Evolutionary conservation across 2,329 filamentous ascomycete species (phyloP).

Genomic region (Anthostomella pinea): DNA sequence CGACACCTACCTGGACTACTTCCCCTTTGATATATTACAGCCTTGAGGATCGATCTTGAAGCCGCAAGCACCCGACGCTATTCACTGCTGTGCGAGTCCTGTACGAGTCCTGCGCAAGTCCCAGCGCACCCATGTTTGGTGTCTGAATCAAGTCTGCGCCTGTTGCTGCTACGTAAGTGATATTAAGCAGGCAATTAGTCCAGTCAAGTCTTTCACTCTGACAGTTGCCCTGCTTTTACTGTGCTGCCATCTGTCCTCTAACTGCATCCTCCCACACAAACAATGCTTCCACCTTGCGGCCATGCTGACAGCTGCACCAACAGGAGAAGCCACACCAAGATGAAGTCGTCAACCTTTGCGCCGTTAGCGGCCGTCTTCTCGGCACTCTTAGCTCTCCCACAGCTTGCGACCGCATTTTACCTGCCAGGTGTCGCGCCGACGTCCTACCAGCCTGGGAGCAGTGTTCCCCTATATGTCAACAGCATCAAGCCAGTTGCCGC

Average conservation of each 20-base stretch:
- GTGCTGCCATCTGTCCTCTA: too few relatives aligned
- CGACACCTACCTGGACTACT: too few relatives aligned
- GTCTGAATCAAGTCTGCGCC: conserved; percentile 15
- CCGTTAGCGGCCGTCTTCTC: conserved; percentile 49
- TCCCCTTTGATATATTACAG: too few relatives aligned
- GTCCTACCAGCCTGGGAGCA: conserved; percentile 77
- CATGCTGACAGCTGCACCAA: neutral
- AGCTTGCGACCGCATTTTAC: conserved; percentile 75
- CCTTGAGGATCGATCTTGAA: too few relatives aligned
- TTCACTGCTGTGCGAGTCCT: too few relatives aligned
- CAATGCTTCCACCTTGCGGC: neutral
- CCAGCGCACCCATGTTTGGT: too few relatives aligned
- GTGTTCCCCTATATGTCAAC: conserved; percentile 88
- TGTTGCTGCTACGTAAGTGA: conserved; percentile 12
- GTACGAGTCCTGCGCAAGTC: too few relatives aligned
- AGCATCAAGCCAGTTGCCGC: conserved; percentile 83
- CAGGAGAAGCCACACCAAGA: conserved; percentile 26
- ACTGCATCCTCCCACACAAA: too few relatives aligned
- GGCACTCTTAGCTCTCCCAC: conserved; percentile 49
- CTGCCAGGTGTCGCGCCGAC: conserved; percentile 93
- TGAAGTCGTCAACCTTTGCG: conserved; percentile 46
- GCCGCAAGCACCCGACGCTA: too few relatives aligned
- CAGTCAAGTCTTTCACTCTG: too few relatives aligned
- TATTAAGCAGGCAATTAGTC: neutral
- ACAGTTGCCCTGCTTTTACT: too few relatives aligned